Evolutionary conservation across 2,329 filamentous ascomycete genomes (phyloP).

Genomic region (Septoria linicola): DNA sequence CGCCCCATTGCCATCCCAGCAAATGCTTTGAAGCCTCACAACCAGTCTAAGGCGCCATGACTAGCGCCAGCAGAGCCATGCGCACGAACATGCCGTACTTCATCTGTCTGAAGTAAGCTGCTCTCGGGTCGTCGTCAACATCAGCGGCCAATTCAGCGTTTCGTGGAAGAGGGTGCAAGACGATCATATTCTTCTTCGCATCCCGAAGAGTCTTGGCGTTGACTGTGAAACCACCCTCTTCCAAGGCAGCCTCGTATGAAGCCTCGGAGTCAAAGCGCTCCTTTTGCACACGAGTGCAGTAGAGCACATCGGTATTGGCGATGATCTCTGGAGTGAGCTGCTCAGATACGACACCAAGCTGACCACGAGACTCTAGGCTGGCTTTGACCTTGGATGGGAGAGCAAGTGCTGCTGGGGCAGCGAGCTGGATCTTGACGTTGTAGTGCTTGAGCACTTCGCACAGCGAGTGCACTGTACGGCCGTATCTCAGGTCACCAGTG

Average conservation of each 20-base stretch:
- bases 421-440: conserved; percentile 89
- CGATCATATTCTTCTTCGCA: conserved; percentile 88
- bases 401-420: conserved; percentile 74
- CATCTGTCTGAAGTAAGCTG: conserved; percentile 99
- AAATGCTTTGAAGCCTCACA: neutral
- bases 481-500: conserved; percentile 87
- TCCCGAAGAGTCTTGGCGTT: conserved; percentile 87
- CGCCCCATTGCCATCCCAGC: neutral
- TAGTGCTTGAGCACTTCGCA: conserved; percentile 94
- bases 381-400: conserved; percentile 74
- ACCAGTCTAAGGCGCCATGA: conserved; percentile 63
- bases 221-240: conserved; percentile 69
- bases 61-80: conserved; percentile 93
- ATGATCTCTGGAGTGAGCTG: conserved; percentile 84
- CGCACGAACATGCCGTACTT: conserved; percentile 95
- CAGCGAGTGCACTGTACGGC: conserved; percentile 90
- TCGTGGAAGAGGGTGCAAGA: conserved; percentile 91
- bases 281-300: conserved; percentile 95
- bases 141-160: conserved; percentile 93
- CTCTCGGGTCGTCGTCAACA: conserved; percentile 94
- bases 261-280: conserved; percentile 82
- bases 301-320: conserved; percentile 83
- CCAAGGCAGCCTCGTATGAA: conserved; percentile 84
- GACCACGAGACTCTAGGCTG: conserved; percentile 69
- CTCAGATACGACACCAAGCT: conserved; percentile 73